phyloP scores from a whole-genome alignment of 176 grass and related monocot genomes.

The Puccinellia tenuiflora region DNA sequence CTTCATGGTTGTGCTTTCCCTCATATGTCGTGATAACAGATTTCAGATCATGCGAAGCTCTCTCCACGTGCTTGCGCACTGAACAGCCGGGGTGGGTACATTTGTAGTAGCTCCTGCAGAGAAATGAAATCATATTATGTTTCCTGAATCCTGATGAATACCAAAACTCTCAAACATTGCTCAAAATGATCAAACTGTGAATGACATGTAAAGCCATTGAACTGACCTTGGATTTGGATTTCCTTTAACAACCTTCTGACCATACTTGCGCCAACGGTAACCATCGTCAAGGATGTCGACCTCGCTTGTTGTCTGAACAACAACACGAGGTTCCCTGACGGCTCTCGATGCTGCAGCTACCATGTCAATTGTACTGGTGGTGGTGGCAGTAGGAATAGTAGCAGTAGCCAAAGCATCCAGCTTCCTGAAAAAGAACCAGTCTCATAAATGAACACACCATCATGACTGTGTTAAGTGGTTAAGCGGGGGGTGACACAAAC shows the following conservation, averaged over 20 bases:
- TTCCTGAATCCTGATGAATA: neutral
- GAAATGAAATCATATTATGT: constrained; percentile 2
- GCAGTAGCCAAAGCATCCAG: constrained; percentile 48
- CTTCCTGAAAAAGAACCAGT: constrained; percentile 56
- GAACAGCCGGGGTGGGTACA: constrained; percentile 79
- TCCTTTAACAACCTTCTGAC: constrained; percentile 99
- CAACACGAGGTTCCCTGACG: constrained; percentile 83
- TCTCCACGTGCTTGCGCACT: constrained; percentile 93
- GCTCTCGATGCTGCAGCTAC: constrained; percentile 68
- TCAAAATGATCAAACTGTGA: neutral
- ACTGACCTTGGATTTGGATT: constrained; percentile 96
- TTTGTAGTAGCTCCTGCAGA: constrained; percentile 98
- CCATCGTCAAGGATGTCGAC: constrained; percentile 98
- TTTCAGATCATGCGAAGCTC: constrained; percentile 98
- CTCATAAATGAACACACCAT: constrained; percentile 8
- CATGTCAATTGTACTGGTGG: constrained; percentile 67
- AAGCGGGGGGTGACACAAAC: constrained; percentile 27
- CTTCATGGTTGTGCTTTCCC: constrained; percentile 97
- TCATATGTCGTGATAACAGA: constrained; percentile 94
- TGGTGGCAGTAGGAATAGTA: constrained; percentile 4
- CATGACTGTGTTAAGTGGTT: neutral
- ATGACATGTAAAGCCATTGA: neutral
- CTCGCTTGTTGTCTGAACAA: constrained; percentile 97
- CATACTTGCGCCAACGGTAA: constrained; percentile 99
- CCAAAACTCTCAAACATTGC: neutral